Conservation (phyloP, 306 rosid genomes). For the Mimosa bimucronata region DNA sequence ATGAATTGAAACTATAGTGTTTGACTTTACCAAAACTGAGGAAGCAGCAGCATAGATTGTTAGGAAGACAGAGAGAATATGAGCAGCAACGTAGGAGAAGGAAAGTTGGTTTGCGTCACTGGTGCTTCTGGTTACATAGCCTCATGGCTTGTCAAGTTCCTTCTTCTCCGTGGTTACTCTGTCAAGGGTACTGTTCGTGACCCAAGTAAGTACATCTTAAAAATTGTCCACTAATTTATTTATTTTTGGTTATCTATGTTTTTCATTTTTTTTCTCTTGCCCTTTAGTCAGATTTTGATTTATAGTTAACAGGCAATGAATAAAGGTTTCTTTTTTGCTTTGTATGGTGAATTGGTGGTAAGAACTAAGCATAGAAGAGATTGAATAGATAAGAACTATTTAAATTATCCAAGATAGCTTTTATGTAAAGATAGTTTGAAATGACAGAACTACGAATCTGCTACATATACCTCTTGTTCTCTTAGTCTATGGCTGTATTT, state of each 20-base stretch:
- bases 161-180: not conserved
- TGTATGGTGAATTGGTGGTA: not conserved
- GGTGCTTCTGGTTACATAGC: conserved; percentile 6
- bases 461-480: not conserved
- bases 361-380: not conserved
- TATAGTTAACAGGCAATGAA: not conserved
- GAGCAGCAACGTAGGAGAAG: not conserved
- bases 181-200: conserved; percentile 6
- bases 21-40: not conserved
- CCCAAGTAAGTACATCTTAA: not conserved
- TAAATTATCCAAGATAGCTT: not conserved
- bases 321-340: not conserved
- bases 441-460: not conserved
- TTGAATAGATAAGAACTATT: not conserved
- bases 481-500: not conserved
- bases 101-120: not conserved
- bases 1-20: not conserved
- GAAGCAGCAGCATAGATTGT: not conserved
- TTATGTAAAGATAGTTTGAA: not conserved
- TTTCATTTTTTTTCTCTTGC: not conserved
- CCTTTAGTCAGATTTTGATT: not conserved
- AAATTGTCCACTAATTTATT: not conserved
- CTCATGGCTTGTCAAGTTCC: conserved; percentile 8
- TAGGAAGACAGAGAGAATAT: not conserved
- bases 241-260: not conserved